Percentiles rank a stretch among this genome's conserved stretches.
Evolutionary conservation across 2,329 filamentous ascomycete genomes (phyloP).

Genomic region (Didymella lethalis): DNA sequence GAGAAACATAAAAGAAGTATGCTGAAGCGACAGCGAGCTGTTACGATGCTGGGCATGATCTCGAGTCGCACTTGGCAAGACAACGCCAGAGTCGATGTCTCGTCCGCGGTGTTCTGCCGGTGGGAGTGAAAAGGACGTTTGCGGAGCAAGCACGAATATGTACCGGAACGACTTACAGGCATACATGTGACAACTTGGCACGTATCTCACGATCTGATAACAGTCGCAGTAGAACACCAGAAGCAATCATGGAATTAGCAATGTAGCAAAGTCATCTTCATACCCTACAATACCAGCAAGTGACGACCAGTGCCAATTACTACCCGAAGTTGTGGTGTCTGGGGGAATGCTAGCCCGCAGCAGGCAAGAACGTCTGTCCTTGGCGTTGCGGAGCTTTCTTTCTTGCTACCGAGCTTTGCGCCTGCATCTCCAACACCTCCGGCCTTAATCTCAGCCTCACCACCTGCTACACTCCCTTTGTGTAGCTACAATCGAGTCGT

Average conservation of each 20-base stretch:
- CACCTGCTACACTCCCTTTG: constrained; percentile 39
- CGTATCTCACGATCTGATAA: constrained; percentile 16
- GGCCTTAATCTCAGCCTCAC: constrained; percentile 30
- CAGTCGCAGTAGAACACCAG: neutral
- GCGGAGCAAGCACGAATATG: constrained; percentile 21
- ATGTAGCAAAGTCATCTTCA: neutral
- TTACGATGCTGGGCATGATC: neutral
- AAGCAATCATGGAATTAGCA: neutral
- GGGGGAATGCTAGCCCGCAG: constrained; percentile 15
- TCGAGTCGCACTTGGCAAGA: neutral
- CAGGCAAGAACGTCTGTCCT: constrained; percentile 13
- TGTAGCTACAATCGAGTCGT: constrained; percentile 47
- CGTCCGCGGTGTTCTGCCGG: neutral
- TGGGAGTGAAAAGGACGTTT: constrained; percentile 10
- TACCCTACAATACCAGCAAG: neutral
- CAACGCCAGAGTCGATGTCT: neutral
- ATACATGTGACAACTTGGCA: constrained; percentile 21
- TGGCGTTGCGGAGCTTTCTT: constrained; percentile 38
- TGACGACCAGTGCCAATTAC: neutral
- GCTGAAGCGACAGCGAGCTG: neutral
- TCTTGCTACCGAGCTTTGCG: constrained; percentile 40
- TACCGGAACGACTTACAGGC: constrained; percentile 9
- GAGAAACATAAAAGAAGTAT: neutral
- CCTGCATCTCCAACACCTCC: constrained; percentile 31
- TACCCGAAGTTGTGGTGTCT: constrained; percentile 3